A percentile compares a stretch with the other conserved stretches of the same genome.
Conservation (phyloP, 352 stramenopile genomes). For the Phytopythium kandeliae region DNA sequence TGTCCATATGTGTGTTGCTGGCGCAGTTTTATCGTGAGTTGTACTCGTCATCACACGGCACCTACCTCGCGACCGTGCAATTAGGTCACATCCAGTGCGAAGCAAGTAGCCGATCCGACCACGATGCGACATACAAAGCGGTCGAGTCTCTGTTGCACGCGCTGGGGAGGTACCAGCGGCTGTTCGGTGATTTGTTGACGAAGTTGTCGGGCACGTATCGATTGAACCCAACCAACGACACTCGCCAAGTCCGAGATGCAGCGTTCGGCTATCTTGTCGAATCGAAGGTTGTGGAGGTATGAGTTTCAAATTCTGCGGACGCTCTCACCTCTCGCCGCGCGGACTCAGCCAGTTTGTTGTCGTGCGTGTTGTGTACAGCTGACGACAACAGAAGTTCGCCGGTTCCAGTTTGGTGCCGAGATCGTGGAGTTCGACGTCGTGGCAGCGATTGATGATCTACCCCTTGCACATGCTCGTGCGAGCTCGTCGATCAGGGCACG, state of each 20-base stretch:
- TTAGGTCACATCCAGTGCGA: constrained; percentile 42
- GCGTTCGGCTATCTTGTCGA: constrained; percentile 42
- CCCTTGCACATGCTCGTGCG: constrained; percentile 21
- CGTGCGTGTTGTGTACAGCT: constrained; percentile 13
- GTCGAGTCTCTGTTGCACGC: constrained; percentile 28
- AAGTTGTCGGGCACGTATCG: constrained; percentile 36
- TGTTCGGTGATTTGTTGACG: constrained; percentile 38
- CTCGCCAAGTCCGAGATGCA: constrained; percentile 37
- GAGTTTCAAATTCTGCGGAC: neutral
- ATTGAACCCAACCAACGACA: constrained; percentile 29
- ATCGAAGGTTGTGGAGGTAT: constrained; percentile 35
- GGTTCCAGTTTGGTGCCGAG: constrained; percentile 5
- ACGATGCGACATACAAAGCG: constrained; percentile 44
- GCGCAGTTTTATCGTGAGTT: constrained; percentile 45
- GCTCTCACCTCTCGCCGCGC: neutral
- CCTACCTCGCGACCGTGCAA: constrained; percentile 12
- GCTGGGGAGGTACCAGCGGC: constrained; percentile 29
- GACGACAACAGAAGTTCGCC: constrained; percentile 8
- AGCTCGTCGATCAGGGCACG: constrained; percentile 21
- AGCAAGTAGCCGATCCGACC: constrained; percentile 19
- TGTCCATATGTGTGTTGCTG: neutral
- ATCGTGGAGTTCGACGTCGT: constrained; percentile 27
- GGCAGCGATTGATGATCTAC: constrained; percentile 30
- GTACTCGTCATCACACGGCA: neutral
- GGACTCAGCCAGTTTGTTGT: neutral